These are phyloP conservation scores for Chenopodium album DNA, from an alignment of 148 eudicot genomes.

Conservation along the genomic window DNA sequence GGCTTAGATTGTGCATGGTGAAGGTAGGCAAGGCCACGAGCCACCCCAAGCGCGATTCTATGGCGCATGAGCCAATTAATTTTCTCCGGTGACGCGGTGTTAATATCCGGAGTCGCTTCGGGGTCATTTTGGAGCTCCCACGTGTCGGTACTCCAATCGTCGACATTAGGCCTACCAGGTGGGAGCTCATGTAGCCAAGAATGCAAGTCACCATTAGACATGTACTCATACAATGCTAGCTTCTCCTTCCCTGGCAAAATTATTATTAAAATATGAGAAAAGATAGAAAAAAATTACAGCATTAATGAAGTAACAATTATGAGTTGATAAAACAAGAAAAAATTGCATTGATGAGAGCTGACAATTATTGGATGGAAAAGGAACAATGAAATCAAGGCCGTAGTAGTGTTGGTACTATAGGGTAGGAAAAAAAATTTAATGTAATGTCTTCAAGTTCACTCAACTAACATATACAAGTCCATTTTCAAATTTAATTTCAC, in stretches of 20 bases:
- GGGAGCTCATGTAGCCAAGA: slow-evolving; percentile 94
- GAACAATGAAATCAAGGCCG: neutral
- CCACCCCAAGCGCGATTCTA: slow-evolving; percentile 79
- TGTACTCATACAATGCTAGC: slow-evolving; percentile 70
- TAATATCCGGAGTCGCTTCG: slow-evolving; percentile 24
- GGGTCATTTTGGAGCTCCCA: slow-evolving; percentile 58
- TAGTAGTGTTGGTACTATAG: neutral
- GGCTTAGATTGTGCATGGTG: slow-evolving; percentile 88
- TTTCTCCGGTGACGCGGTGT: slow-evolving; percentile 41
- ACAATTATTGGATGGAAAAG: slow-evolving; percentile 11
- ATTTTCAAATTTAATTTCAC: neutral
- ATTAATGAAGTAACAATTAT: slow-evolving; percentile 21
- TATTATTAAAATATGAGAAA: slow-evolving; percentile 8
- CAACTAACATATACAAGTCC: slow-evolving; percentile 5
- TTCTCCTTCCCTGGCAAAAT: slow-evolving; percentile 70
- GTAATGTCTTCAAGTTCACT: slow-evolving; percentile 8
- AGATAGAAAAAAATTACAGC: neutral
- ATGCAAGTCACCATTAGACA: slow-evolving; percentile 88
- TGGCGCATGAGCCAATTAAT: slow-evolving; percentile 81
- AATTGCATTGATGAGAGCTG: slow-evolving; percentile 5
- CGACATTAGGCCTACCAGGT: slow-evolving; percentile 64
- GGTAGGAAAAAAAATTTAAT: slow-evolving; percentile 1
- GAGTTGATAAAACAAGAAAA: slow-evolving; percentile 1
- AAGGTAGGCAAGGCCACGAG: slow-evolving; percentile 91
- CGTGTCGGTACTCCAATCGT: slow-evolving; percentile 95